These are phyloP conservation scores for Vitellaria paradoxa DNA, from an alignment of 179 eudicot genomes.

Conservation along the genomic window DNA sequence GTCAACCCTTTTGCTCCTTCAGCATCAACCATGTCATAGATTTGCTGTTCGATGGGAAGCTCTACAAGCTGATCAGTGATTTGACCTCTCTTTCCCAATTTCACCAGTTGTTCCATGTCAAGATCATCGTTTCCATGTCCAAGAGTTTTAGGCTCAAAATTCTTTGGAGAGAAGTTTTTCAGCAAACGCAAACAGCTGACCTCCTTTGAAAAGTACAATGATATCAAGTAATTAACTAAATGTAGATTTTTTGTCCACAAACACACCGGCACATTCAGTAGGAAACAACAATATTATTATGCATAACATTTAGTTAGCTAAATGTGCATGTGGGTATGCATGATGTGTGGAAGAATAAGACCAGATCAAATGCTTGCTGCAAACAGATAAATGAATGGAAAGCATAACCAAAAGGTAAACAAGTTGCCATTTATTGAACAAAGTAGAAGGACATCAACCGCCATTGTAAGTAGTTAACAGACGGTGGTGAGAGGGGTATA, in stretches of 20 bases:
- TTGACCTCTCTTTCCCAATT: conserved; percentile 52
- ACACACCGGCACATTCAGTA: neutral
- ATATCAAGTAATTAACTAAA: conserved; percentile 1
- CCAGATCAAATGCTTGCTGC: neutral
- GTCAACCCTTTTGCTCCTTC: conserved; percentile 85
- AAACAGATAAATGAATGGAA: too few relatives aligned
- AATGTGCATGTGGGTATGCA: neutral
- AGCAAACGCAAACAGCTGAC: conserved; percentile 77
- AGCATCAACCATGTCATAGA: conserved; percentile 79
- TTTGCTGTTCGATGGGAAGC: conserved; percentile 89
- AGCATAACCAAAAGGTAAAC: too few relatives aligned
- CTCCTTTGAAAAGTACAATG: conserved; percentile 44
- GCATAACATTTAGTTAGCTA: neutral
- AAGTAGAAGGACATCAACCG: too few relatives aligned
- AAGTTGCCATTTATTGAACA: too few relatives aligned
- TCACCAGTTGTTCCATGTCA: conserved; percentile 42
- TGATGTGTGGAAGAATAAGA: neutral
- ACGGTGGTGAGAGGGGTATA: too few relatives aligned
- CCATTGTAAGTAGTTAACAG: too few relatives aligned
- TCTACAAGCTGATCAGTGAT: conserved; percentile 81
- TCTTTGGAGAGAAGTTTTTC: conserved; percentile 62
- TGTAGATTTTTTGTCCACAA: neutral
- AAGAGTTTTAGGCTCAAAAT: conserved; percentile 54
- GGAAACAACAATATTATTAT: neutral
- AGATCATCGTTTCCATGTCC: conserved; percentile 42